These are phyloP conservation scores for Penicillium steckii DNA, from an alignment of 495 filamentous ascomycete genomes.

Conservation along the genomic window DNA sequence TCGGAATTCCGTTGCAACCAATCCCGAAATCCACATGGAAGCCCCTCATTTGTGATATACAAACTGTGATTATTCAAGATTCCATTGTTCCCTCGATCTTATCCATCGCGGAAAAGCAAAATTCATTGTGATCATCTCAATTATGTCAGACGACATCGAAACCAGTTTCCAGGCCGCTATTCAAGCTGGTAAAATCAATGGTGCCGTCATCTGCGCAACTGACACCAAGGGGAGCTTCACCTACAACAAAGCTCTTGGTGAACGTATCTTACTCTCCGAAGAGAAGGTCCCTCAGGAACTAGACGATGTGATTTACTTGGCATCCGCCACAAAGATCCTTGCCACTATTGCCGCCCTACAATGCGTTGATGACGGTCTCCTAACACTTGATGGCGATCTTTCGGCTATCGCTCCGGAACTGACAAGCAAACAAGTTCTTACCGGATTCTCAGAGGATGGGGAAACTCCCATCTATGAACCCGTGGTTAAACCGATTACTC, in stretches of 20 bases:
- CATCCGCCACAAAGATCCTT: constrained; percentile 24
- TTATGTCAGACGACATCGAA: constrained; percentile 18
- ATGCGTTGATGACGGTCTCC: constrained; percentile 46
- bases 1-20: no score
- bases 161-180: constrained; percentile 27
- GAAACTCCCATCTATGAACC: constrained; percentile 26
- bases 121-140: no score
- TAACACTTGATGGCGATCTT: constrained; percentile 42
- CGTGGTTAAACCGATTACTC: constrained; percentile 32
- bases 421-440: constrained; percentile 35
- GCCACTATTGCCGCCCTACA: constrained; percentile 37
- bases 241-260: constrained; percentile 28
- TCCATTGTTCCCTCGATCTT: no score
- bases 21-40: no score
- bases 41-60: no score
- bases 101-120: no score
- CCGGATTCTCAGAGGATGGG: constrained; percentile 31
- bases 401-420: constrained; percentile 41
- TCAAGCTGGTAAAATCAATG: constrained; percentile 20
- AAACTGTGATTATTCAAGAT: no score
- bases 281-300: constrained; percentile 34
- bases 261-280: constrained; percentile 36
- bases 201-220: constrained; percentile 25
- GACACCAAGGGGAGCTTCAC: constrained; percentile 21
- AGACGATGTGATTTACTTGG: constrained; percentile 32